phyloP scores from a whole-genome alignment of 805 yeast genomes.

The Pichia cephalocereana region DNA sequence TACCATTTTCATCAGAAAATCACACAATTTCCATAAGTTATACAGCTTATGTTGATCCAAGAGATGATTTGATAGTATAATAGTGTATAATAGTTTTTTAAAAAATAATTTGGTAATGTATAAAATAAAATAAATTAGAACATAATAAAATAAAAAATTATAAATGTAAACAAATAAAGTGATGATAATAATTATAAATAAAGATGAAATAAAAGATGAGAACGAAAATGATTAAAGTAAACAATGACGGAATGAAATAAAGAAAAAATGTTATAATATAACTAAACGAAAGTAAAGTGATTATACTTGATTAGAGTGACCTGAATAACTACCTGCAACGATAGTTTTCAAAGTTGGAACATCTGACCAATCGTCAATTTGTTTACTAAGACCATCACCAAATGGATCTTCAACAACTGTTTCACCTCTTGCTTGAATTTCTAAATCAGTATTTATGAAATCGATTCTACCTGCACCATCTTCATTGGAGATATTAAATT shows the following conservation, averaged over 20 bases:
- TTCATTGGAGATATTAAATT: constrained; percentile 41
- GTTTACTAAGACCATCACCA: constrained; percentile 17
- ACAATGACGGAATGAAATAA: not conserved
- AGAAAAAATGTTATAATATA: not conserved
- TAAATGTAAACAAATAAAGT: too few relatives aligned
- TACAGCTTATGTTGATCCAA: constrained; percentile 49
- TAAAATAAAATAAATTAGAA: not conserved
- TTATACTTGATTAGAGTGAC: constrained; percentile 19
- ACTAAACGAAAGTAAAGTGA: not conserved
- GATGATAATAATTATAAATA: not conserved
- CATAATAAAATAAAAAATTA: not conserved
- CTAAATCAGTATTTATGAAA: constrained; percentile 32
- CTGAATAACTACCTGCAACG: constrained; percentile 41
- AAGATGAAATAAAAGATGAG: not conserved
- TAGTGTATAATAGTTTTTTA: not conserved
- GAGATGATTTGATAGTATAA: not conserved
- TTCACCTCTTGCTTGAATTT: constrained; percentile 19
- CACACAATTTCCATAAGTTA: constrained; percentile 56
- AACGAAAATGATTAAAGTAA: too few relatives aligned
- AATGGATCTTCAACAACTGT: constrained; percentile 27
- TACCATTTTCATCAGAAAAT: constrained; percentile 51
- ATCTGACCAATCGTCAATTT: constrained; percentile 21
- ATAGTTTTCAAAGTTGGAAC: constrained; percentile 39
- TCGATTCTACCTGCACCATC: constrained; percentile 37
- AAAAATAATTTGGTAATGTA: not conserved